Percentiles rank a stretch among this genome's conserved stretches.
These are phyloP conservation scores for barrel medic (Medicago truncatula) DNA, from an alignment of 306 rosid species.

Conservation along the genomic window MtrunA17r5.0-ANR NC_053046.1:11223501-11224000, in stretches of 20 bases:
- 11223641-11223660: neutral
- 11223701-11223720: neutral
- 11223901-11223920: conserved; percentile 13
- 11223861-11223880: neutral
- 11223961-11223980: conserved; percentile 27
- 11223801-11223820: conserved; percentile 54
- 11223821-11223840: conserved; percentile 43
- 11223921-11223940: neutral
- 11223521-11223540: conserved; percentile 35
- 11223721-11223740: neutral
- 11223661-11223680: neutral
- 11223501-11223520: conserved; percentile 44
- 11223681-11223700: too few species aligned
- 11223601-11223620: too few species aligned
- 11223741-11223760: too few species aligned
- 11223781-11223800: conserved; percentile 22
- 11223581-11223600: conserved; percentile 23
- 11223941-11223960: too few species aligned
- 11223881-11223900: conserved; percentile 8
- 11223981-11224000: neutral
- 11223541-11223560: conserved; percentile 38
- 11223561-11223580: conserved; percentile 40
- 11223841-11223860: conserved; percentile 55
- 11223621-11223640: neutral
- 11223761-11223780: neutral